These are phyloP conservation scores for Tubosaeta sp. DNA, from an alignment of 768 basidiomycete species.

Conservation along the genomic window DNA sequence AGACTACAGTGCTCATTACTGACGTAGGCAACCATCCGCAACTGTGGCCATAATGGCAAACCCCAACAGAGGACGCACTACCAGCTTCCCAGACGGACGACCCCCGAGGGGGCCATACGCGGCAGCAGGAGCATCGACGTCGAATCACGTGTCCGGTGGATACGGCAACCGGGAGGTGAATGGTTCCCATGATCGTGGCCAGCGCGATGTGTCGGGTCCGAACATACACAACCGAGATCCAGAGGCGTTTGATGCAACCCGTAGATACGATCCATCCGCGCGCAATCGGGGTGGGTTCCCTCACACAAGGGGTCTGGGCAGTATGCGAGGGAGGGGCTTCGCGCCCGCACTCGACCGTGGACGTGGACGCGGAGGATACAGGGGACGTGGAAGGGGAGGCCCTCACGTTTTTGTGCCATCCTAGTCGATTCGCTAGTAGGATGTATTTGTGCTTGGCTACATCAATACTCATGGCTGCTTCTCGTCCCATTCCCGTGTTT, in stretches of 20 bases:
- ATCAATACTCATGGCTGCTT: conserved; percentile 48
- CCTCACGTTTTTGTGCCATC: neutral
- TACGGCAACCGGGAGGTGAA: conserved; percentile 5
- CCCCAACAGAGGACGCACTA: conserved; percentile 49
- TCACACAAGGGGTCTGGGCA: conserved; percentile 20
- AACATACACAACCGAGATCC: neutral
- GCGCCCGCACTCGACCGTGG: conserved; percentile 28
- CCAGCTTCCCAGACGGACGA: conserved; percentile 15
- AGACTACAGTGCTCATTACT: neutral
- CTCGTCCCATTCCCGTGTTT: conserved; percentile 58
- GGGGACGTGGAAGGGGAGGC: conserved; percentile 32
- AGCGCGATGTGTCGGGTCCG: neutral
- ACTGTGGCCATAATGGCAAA: conserved; percentile 75
- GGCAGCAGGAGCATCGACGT: conserved; percentile 2
- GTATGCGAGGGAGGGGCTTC: conserved; percentile 33
- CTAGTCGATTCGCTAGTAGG: conserved; percentile 1
- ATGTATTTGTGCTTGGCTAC: too few relatives aligned
- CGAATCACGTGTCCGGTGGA: conserved; percentile 1
- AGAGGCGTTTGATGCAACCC: conserved; percentile 2
- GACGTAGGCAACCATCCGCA: conserved; percentile 31
- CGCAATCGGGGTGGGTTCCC: conserved; percentile 29
- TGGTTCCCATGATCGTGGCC: conserved; percentile 1
- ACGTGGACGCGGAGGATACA: conserved; percentile 27
- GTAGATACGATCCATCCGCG: conserved; percentile 9
- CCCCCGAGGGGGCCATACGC: conserved; percentile 8